These are phyloP conservation scores for Ceratobasidium sp. DNA, from an alignment of 1,284 basidiomycete genomes.

Conservation along the genomic window DNA sequence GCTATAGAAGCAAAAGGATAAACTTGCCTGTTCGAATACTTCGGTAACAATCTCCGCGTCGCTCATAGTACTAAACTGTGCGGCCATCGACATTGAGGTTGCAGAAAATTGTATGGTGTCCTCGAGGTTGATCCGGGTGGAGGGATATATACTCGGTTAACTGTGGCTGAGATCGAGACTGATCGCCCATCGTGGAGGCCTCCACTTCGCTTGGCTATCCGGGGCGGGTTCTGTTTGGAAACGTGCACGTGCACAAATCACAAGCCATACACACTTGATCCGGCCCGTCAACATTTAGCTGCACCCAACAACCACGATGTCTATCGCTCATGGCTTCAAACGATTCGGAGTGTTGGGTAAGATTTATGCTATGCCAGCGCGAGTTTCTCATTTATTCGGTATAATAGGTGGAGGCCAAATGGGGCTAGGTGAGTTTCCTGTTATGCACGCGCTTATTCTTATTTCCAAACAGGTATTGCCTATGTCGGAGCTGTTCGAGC, in stretches of 20 bases:
- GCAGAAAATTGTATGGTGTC: background rate
- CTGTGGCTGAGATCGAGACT: background rate
- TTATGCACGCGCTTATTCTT: background rate
- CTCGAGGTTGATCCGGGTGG: background rate
- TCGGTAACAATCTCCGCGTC: constrained; percentile 31
- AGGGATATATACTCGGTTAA: background rate
- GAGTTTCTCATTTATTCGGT: background rate
- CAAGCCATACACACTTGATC: constrained; percentile 15
- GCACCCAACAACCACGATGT: constrained; percentile 50
- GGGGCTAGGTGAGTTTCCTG: constrained; percentile 55
- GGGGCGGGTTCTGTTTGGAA: constrained; percentile 33
- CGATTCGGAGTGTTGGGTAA: constrained; percentile 69
- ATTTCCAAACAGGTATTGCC: constrained; percentile 67
- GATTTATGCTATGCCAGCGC: background rate
- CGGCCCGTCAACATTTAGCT: constrained; percentile 4
- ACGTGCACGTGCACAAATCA: constrained; percentile 2
- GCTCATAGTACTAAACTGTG: constrained; percentile 1
- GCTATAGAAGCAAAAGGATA: background rate
- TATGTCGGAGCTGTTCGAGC: constrained; percentile 83
- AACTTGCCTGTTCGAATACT: constrained; percentile 31
- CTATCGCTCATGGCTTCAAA: constrained; percentile 68
- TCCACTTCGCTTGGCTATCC: constrained; percentile 29
- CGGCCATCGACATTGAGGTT: background rate
- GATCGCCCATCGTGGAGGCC: constrained; percentile 30
- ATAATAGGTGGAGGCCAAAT: constrained; percentile 75